Evolutionary conservation across 192 early-diverging fungal species (phyloP).

Genomic region (Mortierella claussenii): DNA sequence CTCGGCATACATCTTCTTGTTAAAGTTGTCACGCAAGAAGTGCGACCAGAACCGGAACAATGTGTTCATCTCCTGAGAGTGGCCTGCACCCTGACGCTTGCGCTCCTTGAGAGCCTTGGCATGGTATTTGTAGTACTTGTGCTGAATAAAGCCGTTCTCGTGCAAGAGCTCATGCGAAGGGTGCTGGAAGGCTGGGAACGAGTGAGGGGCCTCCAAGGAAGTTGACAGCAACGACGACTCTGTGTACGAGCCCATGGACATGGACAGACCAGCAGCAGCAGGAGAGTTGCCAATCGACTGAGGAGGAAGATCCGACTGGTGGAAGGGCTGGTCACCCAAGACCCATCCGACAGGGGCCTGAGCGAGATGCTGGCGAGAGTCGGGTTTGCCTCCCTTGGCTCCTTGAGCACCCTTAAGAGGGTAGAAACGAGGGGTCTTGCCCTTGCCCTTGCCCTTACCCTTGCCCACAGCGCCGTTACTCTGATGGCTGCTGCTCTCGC

Average conservation of each 20-base stretch:
- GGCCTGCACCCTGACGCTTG: slow-evolving; percentile 88
- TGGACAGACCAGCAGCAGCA: slow-evolving; percentile 33
- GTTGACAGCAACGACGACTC: slow-evolving; percentile 53
- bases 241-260: slow-evolving; percentile 41
- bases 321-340: slow-evolving; percentile 74
- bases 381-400: slow-evolving; percentile 55
- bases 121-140: slow-evolving; percentile 96
- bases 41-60: slow-evolving; percentile 98
- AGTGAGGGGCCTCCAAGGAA: slow-evolving; percentile 66
- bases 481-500: slow-evolving; percentile 4
- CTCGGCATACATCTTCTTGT: slow-evolving; percentile 93
- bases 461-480: too few species aligned
- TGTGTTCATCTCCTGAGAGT: slow-evolving; percentile 97
- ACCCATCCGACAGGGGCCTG: slow-evolving; percentile 82
- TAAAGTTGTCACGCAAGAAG: slow-evolving; percentile 97
- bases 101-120: slow-evolving; percentile 94
- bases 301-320: slow-evolving; percentile 46
- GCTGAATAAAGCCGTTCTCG: slow-evolving; percentile 98
- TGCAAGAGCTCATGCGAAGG: slow-evolving; percentile 93
- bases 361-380: slow-evolving; percentile 74
- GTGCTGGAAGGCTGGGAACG: slow-evolving; percentile 78
- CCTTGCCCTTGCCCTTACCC: slow-evolving; percentile 48
- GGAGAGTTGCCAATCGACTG: slow-evolving; percentile 46
- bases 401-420: slow-evolving; percentile 56
- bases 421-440: slow-evolving; percentile 62